phyloP scores from a whole-genome alignment of 805 yeast species.

The Clavispora phyllophila region DNA sequence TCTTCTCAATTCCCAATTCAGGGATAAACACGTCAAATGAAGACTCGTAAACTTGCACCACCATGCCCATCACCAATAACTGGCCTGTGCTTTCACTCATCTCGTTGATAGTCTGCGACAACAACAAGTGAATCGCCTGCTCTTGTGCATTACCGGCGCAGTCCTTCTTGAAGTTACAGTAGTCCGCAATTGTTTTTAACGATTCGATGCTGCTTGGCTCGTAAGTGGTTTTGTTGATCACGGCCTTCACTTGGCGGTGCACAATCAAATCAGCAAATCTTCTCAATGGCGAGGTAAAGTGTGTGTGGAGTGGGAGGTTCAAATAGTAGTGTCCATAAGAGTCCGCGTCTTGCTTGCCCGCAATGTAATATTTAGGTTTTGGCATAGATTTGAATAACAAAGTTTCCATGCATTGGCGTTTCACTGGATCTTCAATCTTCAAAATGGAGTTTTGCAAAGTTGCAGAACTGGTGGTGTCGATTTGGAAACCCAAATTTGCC shows the following conservation, averaged over 20 bases:
- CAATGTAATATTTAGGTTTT: constrained; percentile 81
- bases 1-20: constrained; percentile 89
- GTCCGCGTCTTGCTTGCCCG: constrained; percentile 81
- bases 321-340: constrained; percentile 74
- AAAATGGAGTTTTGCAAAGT: constrained; percentile 69
- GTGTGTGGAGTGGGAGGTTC: constrained; percentile 83
- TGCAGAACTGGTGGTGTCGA: constrained; percentile 73
- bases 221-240: constrained; percentile 40
- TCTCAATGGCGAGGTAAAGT: constrained; percentile 87
- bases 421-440: constrained; percentile 52
- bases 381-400: constrained; percentile 75
- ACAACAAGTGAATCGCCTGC: constrained; percentile 82
- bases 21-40: constrained; percentile 92
- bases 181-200: constrained; percentile 78
- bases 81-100: constrained; percentile 74
- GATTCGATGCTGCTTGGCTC: constrained; percentile 52
- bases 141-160: constrained; percentile 92
- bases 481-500: constrained; percentile 54
- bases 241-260: constrained; percentile 81
- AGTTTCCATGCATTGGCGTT: constrained; percentile 72
- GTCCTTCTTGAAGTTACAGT: constrained; percentile 92
- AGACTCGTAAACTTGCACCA: constrained; percentile 89
- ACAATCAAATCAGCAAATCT: constrained; percentile 90
- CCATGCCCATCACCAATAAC: constrained; percentile 76
- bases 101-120: constrained; percentile 79